Conservation (phyloP, 495 filamentous ascomycete genomes). For the Neurospora intermedia region DNA sequence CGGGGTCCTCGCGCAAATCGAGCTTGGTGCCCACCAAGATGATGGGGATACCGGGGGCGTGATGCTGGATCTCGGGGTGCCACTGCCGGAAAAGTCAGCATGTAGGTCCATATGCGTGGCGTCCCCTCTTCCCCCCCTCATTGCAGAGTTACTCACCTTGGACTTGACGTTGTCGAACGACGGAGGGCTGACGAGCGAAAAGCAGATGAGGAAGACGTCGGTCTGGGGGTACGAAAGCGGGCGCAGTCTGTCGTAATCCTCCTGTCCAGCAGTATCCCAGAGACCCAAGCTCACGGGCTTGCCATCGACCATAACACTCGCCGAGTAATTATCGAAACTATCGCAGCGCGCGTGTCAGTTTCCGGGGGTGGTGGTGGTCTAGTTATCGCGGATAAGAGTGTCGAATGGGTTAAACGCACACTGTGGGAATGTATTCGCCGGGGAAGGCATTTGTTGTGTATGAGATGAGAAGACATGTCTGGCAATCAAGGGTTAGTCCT, state of each 20-base stretch:
- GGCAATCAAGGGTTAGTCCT: constrained; percentile 21
- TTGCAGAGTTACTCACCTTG: constrained; percentile 50
- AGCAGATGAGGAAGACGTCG: constrained; percentile 96
- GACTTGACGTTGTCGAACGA: constrained; percentile 97
- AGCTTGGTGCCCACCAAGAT: constrained; percentile 97
- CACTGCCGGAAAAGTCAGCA: constrained; percentile 46
- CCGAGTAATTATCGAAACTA: constrained; percentile 98
- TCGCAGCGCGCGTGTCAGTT: constrained; percentile 18
- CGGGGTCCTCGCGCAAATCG: constrained; percentile 85
- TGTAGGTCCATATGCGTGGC: background rate
- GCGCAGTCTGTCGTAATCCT: constrained; percentile 93
- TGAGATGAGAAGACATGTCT: constrained; percentile 99
- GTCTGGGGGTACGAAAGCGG: constrained; percentile 97
- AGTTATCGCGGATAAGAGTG: constrained; percentile 40
- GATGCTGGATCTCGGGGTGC: constrained; percentile 94
- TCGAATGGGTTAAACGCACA: constrained; percentile 50
- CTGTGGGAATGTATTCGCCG: constrained; percentile 97
- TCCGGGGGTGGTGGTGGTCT: constrained; percentile 30
- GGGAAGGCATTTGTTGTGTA: constrained; percentile 99
- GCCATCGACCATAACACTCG: constrained; percentile 96
- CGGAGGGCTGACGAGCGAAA: constrained; percentile 93
- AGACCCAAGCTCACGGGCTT: constrained; percentile 93
- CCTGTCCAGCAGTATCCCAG: constrained; percentile 98
- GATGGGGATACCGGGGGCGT: constrained; percentile 90
- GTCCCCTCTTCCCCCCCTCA: no score